Base-by-base conservation (phyloP, 1,284 basidiomycete genomes). In the Puccinia polysora region DNA sequence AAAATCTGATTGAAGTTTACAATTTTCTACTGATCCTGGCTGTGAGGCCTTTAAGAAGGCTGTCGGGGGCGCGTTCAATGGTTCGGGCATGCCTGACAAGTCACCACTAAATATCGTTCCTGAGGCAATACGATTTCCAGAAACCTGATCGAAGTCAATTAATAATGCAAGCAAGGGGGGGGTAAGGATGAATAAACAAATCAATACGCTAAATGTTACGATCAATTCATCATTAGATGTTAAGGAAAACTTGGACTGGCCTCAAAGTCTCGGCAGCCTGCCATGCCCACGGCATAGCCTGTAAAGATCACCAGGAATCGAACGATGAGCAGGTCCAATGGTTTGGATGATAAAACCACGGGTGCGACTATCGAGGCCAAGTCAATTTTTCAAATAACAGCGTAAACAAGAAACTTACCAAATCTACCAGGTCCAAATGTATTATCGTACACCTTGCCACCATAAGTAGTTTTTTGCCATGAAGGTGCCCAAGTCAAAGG, bases 281-380 rank as follows among this genome's bases (percentile, higher is more conserved):
- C 60, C 47, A 70, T 62, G n/a, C 68, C 68, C 18, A 70, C 62
- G 12, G 32, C 68, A 53, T 70, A 70, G 3, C 58, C 68, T 70
- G 18, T 28, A 49, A 25, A 30, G 25, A 28, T 30, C 10, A 20
- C 3, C 32, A 14, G 36, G 23, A n/a, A 10, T 45, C n/a, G n/a
- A 10, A 45, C n/a, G n/a, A 10, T 45, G n/a, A 45, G 40, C n/a
- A n/a, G n/a, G n/a, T 45, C 40, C 10, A 45, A 45, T 45, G 40
- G 40, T 10, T 45, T 10, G 40, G 40, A 45, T 45, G n/a, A 45
- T 10, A 45, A 45, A 45, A 45, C n/a, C n/a, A n/a, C n/a, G n/a
- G n/a, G n/a, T n/a, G n/a, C n/a, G n/a, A n/a, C n/a, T n/a, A n/a
- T n/a, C n/a, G n/a, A n/a, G n/a, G n/a, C n/a, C n/a, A n/a, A n/a